Base-by-base conservation (phyloP, 805 yeast genomes). In the Ogataea allantospora region DNA sequence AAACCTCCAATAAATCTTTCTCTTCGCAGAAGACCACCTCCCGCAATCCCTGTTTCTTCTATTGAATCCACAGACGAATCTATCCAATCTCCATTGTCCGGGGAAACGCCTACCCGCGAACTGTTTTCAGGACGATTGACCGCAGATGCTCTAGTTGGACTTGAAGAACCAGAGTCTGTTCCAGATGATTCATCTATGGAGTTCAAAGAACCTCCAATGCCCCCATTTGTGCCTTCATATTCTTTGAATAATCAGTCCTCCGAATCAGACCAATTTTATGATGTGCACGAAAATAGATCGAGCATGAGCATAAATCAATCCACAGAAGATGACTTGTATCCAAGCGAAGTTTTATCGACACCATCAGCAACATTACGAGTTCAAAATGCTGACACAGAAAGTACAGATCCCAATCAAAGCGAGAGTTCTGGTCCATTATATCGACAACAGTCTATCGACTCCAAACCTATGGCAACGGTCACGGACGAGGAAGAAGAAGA, bases 21-120 rank as follows among this genome's bases (percentile, higher is more conserved):
- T 2, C 33, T 40, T 24, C 45, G 50, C 27, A 37, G 53, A 27
- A 35, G 40, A 15, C 55, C 57, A 5, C 55, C 55, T 7, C 53
- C 50, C 6, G 14, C 23, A 6, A 8, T 16, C 25, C 35, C 37
- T 13, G 7, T 13, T 15, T 10, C 32, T 7, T 29, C 12, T 5
- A 24, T 11, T 11, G 27, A 13, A 11, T 7, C 23, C 12, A 10
- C 27, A 7, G 30, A 27, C 8, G 19, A 24, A 7, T 11, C 27
- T 7, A 11, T 27, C 11, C 20, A 5, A 15, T 27, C 30, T 10
- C 30, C 30, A 5, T 6, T 27, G 4, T 27, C 30, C 19, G 19
- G 13, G 12, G 33, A 28, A n/a, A 28, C 35, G 11, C 27, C 40
- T 3, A 25, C 40, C 7, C 18, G 25, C 12, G 40, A 36, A 20